Evolutionary conservation across 352 stramenopile genomes (phyloP).

Genomic region (Phytopythium montanum): DNA sequence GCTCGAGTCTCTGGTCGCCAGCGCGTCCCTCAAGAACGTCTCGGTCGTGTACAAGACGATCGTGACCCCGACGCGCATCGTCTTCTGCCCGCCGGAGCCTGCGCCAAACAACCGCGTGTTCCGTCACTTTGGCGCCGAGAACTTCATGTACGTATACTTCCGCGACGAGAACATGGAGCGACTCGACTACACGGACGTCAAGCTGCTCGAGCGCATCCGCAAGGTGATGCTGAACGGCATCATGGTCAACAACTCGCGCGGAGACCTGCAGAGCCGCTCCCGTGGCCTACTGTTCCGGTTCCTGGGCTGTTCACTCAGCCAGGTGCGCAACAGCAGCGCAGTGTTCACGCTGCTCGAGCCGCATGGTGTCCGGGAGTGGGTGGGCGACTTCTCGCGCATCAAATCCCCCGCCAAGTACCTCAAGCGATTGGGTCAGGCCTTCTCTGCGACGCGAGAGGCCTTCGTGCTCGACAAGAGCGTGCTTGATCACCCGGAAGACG

Average conservation of each 20-base stretch:
- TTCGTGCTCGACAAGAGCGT: slow-evolving; percentile 40
- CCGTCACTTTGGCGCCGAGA: slow-evolving; percentile 52
- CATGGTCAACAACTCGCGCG: slow-evolving; percentile 24
- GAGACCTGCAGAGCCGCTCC: slow-evolving; percentile 2
- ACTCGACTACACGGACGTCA: slow-evolving; percentile 44
- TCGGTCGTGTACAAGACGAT: slow-evolving; percentile 55
- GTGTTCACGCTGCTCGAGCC: slow-evolving; percentile 69
- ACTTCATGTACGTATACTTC: slow-evolving; percentile 87
- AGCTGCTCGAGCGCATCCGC: slow-evolving; percentile 34
- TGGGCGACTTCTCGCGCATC: slow-evolving; percentile 56
- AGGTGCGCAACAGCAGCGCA: slow-evolving; percentile 65
- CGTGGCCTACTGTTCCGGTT: slow-evolving; percentile 38
- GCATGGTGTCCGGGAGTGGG: slow-evolving; percentile 41
- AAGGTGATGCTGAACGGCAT: slow-evolving; percentile 40
- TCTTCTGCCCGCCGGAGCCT: slow-evolving; percentile 49
- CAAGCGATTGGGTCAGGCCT: slow-evolving; percentile 72
- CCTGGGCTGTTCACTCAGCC: slow-evolving; percentile 69
- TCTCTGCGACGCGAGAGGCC: slow-evolving; percentile 58
- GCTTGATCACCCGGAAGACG: slow-evolving; percentile 37
- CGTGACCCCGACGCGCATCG: slow-evolving; percentile 60
- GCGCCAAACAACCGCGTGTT: slow-evolving; percentile 68
- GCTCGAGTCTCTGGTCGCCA: slow-evolving; percentile 21
- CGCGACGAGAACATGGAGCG: slow-evolving; percentile 76
- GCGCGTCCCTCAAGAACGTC: slow-evolving; percentile 12
- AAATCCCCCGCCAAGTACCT: slow-evolving; percentile 64